Evolutionary conservation across 1,284 basidiomycete genomes (phyloP).

Genomic region (Boletus mariae): DNA sequence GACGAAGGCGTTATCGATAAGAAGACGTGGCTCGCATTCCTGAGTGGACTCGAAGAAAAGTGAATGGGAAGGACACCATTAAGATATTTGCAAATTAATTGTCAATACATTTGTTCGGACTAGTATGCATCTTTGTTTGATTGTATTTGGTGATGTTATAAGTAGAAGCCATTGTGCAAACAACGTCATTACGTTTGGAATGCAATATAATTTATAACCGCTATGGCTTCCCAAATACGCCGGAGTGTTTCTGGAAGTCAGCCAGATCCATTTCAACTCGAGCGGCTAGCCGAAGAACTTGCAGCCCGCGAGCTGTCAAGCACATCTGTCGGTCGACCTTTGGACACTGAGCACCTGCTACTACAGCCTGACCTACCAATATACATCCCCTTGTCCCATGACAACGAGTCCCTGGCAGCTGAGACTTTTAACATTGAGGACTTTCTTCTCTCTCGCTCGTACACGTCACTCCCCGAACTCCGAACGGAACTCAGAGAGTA

Average conservation of each 20-base stretch:
- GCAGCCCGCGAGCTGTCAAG: slow-evolving; percentile 48
- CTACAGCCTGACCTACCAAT: slow-evolving; percentile 57
- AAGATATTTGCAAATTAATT: background rate
- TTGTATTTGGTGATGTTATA: slow-evolving; percentile 22
- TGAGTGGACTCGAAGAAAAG: slow-evolving; percentile 67
- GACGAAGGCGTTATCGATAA: slow-evolving; percentile 91
- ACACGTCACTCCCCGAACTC: slow-evolving; percentile 84
- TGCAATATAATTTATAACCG: background rate
- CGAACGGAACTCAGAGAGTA: slow-evolving; percentile 86
- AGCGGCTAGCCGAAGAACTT: slow-evolving; percentile 71
- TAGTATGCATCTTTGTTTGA: too few species aligned
- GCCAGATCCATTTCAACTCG: slow-evolving; percentile 59
- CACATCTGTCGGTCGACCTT: slow-evolving; percentile 4
- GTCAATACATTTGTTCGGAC: background rate
- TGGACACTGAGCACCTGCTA: slow-evolving; percentile 10
- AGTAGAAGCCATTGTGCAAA: slow-evolving; percentile 26
- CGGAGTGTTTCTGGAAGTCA: slow-evolving; percentile 13
- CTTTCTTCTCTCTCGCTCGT: slow-evolving; percentile 84
- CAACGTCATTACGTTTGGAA: slow-evolving; percentile 2
- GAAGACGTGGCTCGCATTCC: slow-evolving; percentile 86
- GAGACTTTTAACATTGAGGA: slow-evolving; percentile 78
- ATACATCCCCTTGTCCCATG: slow-evolving; percentile 75
- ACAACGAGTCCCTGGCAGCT: slow-evolving; percentile 68
- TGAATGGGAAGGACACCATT: slow-evolving; percentile 13
- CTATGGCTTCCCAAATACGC: slow-evolving; percentile 19